A percentile compares a stretch with the other conserved stretches of the same genome.
These are phyloP conservation scores for Drechslera avenae DNA, from an alignment of 2,329 filamentous ascomycete species.

Conservation along the genomic window DNA sequence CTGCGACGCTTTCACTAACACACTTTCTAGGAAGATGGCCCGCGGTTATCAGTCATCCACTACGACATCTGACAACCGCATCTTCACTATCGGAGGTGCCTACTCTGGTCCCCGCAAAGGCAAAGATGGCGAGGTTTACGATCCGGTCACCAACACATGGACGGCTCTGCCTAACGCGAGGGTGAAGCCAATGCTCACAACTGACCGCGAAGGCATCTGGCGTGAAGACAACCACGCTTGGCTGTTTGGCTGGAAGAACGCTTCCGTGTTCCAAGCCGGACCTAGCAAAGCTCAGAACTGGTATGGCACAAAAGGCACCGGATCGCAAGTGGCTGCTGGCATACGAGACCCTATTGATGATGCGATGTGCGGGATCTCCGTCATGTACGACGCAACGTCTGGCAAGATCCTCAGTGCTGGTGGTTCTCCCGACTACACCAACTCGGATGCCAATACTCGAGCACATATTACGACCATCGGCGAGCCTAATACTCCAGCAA, in stretches of 20 bases:
- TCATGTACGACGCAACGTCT: slow-evolving; percentile 31
- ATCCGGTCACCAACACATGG: slow-evolving; percentile 29
- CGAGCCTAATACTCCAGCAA: slow-evolving; percentile 20
- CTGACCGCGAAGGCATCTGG: slow-evolving; percentile 29
- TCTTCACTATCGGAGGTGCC: slow-evolving; percentile 37
- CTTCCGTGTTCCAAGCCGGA: slow-evolving; percentile 31
- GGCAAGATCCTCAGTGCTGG: slow-evolving; percentile 34
- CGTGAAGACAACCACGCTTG: slow-evolving; percentile 34
- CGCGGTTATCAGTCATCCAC: slow-evolving; percentile 31
- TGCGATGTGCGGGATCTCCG: slow-evolving; percentile 33
- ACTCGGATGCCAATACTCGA: slow-evolving; percentile 25
- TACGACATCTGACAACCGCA: slow-evolving; percentile 26
- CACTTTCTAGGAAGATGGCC: slow-evolving; percentile 20
- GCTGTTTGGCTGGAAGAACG: slow-evolving; percentile 30
- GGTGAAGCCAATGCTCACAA: slow-evolving; percentile 28
- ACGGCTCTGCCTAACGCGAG: slow-evolving; percentile 25
- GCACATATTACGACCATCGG: slow-evolving; percentile 32
- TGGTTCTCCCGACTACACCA: slow-evolving; percentile 31
- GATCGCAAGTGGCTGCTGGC: slow-evolving; percentile 25
- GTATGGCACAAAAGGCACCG: slow-evolving; percentile 29
- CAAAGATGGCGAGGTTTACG: slow-evolving; percentile 33
- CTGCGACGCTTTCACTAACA: neutral
- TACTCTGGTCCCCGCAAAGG: slow-evolving; percentile 29
- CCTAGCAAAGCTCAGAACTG: slow-evolving; percentile 34
- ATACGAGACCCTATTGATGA: slow-evolving; percentile 25